These are phyloP conservation scores for Trichoderma citrinoviride DNA, from an alignment of 2,329 filamentous ascomycete genomes.

Conservation along the genomic window DNA sequence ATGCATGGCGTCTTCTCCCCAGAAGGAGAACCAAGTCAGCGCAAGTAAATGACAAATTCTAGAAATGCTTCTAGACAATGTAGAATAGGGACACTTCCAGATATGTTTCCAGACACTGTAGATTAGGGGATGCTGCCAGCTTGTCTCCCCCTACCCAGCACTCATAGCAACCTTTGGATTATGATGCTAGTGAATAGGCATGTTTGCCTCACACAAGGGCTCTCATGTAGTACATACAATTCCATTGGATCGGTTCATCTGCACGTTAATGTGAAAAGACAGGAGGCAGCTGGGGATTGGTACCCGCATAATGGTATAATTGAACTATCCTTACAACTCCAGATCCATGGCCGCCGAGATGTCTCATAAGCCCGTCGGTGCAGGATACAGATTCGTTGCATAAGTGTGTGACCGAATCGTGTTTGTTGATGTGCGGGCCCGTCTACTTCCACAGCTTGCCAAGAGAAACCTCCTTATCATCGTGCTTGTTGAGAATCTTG, in stretches of 20 bases:
- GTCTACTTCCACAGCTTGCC: conserved; percentile 69
- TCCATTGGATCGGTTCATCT: not conserved
- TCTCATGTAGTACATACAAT: not conserved
- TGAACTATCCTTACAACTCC: conserved; percentile 38
- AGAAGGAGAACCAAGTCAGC: conserved; percentile 26
- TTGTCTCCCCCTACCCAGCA: not conserved
- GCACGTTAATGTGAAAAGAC: not conserved
- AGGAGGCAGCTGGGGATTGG: conserved; percentile 1
- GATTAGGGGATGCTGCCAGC: not conserved
- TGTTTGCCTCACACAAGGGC: not conserved
- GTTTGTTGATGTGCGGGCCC: not conserved
- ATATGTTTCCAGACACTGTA: not conserved
- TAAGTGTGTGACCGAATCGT: not conserved
- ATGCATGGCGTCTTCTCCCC: conserved; percentile 53
- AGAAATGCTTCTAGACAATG: not conserved
- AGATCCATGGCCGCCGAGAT: conserved; percentile 29
- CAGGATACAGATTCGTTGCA: not conserved
- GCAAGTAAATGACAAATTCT: not conserved
- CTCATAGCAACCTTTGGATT: not conserved
- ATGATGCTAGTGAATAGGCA: too few relatives aligned
- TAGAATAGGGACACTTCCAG: not conserved
- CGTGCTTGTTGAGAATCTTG: conserved; percentile 99
- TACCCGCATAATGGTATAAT: conserved; percentile 33
- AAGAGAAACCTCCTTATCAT: conserved; percentile 92
- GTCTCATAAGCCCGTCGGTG: conserved; percentile 28